Percentiles rank a stretch among this genome's conserved stretches.
Evolutionary conservation across 768 basidiomycete species (phyloP).

Genomic region (Stropharia rugosoannulata): DNA sequence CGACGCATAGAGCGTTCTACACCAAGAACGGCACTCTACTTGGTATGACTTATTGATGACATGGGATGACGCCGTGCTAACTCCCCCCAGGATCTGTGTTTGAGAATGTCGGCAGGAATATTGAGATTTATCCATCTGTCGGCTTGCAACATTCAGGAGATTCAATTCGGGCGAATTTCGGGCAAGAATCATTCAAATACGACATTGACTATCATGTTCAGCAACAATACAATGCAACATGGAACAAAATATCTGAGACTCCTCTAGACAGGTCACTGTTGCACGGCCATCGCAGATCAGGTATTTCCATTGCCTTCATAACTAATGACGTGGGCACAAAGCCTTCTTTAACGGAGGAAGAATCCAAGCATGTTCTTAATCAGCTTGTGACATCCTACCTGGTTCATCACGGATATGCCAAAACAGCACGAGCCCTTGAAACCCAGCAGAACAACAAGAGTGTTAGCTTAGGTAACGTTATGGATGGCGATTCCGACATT

Average conservation of each 20-base stretch:
- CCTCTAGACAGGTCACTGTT: conserved; percentile 43
- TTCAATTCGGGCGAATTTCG: conserved; percentile 84
- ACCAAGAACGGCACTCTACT: conserved; percentile 84
- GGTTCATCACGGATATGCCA: conserved; percentile 80
- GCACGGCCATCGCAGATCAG: conserved; percentile 21
- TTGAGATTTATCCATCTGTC: conserved; percentile 81
- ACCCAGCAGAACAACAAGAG: conserved; percentile 31
- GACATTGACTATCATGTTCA: conserved; percentile 89
- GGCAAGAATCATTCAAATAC: conserved; percentile 80
- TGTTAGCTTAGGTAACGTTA: neutral
- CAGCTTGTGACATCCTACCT: conserved; percentile 80
- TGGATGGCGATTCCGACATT: conserved; percentile 37
- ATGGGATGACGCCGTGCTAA: neutral
- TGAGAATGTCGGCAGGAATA: conserved; percentile 64
- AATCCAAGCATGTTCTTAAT: conserved; percentile 59
- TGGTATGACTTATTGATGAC: conserved; percentile 36
- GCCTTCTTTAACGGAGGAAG: conserved; percentile 41
- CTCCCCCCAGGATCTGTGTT: conserved; percentile 58
- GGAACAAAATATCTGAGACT: conserved; percentile 64
- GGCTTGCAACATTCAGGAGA: conserved; percentile 84
- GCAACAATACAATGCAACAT: conserved; percentile 62
- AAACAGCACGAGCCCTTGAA: conserved; percentile 67
- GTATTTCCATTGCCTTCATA: conserved; percentile 20
- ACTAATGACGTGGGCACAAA: conserved; percentile 22
- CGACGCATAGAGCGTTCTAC: conserved; percentile 76